These are phyloP conservation scores for Mytilinidion resinicola DNA, from an alignment of 495 filamentous ascomycete genomes.

Conservation along the genomic window DNA sequence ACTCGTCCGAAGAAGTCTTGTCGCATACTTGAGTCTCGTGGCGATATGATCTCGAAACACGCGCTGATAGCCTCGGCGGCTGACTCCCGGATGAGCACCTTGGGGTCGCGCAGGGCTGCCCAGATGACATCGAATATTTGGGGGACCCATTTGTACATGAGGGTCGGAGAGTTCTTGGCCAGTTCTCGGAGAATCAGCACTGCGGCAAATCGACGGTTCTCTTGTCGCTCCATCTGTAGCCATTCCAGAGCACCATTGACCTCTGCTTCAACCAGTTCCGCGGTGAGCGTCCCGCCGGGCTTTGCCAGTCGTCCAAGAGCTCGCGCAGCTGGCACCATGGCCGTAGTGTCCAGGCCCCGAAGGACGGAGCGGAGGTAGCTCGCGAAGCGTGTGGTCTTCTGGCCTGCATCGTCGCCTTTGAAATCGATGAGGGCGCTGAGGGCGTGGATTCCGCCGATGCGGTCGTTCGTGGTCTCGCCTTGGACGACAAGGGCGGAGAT, in stretches of 20 bases:
- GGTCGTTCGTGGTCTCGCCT: slow-evolving; percentile 76
- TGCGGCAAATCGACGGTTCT: slow-evolving; percentile 84
- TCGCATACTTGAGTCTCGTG: slow-evolving; percentile 78
- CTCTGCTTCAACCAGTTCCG: slow-evolving; percentile 93
- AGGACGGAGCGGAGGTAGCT: slow-evolving; percentile 82
- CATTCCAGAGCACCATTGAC: slow-evolving; percentile 91
- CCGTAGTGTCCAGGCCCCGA: slow-evolving; percentile 77
- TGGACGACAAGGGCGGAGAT: slow-evolving; percentile 70
- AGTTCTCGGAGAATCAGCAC: slow-evolving; percentile 86
- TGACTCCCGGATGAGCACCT: slow-evolving; percentile 84
- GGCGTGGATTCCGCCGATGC: slow-evolving; percentile 84
- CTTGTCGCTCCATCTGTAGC: slow-evolving; percentile 89
- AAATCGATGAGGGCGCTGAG: slow-evolving; percentile 92
- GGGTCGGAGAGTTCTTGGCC: slow-evolving; percentile 80
- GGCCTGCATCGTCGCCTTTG: slow-evolving; percentile 85
- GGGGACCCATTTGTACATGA: slow-evolving; percentile 85
- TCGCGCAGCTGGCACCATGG: slow-evolving; percentile 80
- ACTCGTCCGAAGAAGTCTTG: slow-evolving; percentile 82
- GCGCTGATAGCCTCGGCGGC: slow-evolving; percentile 84
- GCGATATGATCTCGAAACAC: slow-evolving; percentile 87
- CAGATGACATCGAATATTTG: slow-evolving; percentile 91
- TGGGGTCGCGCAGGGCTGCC: slow-evolving; percentile 83
- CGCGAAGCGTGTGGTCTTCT: slow-evolving; percentile 89
- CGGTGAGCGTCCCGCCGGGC: slow-evolving; percentile 89
- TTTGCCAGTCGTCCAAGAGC: slow-evolving; percentile 83